Conservation (phyloP, 192 early-diverging fungal genomes). For the Coemansia sp. region DNA sequence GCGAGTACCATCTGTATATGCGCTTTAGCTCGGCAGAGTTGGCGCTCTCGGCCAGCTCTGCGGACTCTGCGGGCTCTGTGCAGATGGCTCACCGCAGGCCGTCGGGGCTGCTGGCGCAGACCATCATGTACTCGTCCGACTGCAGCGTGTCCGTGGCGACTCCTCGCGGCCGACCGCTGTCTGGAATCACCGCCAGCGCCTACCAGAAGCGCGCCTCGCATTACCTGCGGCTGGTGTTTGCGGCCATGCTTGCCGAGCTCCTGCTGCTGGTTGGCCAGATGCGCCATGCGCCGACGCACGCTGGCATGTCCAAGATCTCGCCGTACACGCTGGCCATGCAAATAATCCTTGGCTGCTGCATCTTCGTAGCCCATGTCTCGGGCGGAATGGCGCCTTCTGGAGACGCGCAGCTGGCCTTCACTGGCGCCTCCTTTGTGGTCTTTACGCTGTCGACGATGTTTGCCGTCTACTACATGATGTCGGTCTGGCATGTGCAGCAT, state of each 20-base stretch:
- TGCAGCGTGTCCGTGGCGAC: slow-evolving; percentile 21
- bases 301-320: slow-evolving; percentile 64
- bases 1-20: slow-evolving; percentile 39
- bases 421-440: slow-evolving; percentile 59
- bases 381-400: slow-evolving; percentile 55
- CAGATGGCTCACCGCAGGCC: not conserved
- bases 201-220: slow-evolving; percentile 15
- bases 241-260: slow-evolving; percentile 15
- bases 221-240: slow-evolving; percentile 25
- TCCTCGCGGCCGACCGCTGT: slow-evolving; percentile 3
- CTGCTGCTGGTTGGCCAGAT: slow-evolving; percentile 60
- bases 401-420: slow-evolving; percentile 59
- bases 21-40: slow-evolving; percentile 5
- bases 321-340: slow-evolving; percentile 62
- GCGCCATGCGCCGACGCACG: slow-evolving; percentile 64
- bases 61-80: not conserved
- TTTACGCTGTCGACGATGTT: slow-evolving; percentile 68
- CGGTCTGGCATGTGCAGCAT: slow-evolving; percentile 66
- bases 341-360: slow-evolving; percentile 63
- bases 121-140: slow-evolving; percentile 19
- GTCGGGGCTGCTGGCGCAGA: slow-evolving; percentile 10
- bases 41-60: not conserved
- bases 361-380: slow-evolving; percentile 62
- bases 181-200: slow-evolving; percentile 12
- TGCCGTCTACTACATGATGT: slow-evolving; percentile 67